A percentile compares a stretch with the other conserved stretches of the same genome.
Conservation (phyloP, 306 rosid species). For the Fagus sylvatica region DNA sequence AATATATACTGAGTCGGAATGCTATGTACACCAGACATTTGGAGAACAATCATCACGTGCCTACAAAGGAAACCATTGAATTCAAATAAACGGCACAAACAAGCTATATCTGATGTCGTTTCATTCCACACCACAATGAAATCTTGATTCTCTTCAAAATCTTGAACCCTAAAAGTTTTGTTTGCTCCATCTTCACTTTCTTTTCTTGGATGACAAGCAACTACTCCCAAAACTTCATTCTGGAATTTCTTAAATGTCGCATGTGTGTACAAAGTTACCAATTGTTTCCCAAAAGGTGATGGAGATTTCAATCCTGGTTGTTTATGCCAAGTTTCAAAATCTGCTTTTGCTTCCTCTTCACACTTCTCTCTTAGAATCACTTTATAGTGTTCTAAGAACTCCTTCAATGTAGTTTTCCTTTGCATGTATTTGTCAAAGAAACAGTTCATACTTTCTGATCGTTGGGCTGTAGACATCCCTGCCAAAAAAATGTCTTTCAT, state of each 20-base stretch:
- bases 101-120: constrained; percentile 39
- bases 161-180: constrained; percentile 40
- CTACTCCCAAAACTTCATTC: constrained; percentile 56
- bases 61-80: constrained; percentile 51
- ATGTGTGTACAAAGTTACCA: constrained; percentile 37
- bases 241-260: constrained; percentile 48
- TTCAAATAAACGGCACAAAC: constrained; percentile 50
- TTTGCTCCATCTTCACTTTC: constrained; percentile 34
- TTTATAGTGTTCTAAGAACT: constrained; percentile 38
- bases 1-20: constrained; percentile 50
- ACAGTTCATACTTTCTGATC: constrained; percentile 37
- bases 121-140: constrained; percentile 48
- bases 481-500: constrained; percentile 38
- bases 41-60: constrained; percentile 50
- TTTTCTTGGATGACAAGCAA: constrained; percentile 55
- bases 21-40: constrained; percentile 44
- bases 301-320: constrained; percentile 48
- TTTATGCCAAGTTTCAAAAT: constrained; percentile 48
- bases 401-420: constrained; percentile 43
- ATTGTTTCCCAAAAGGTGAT: constrained; percentile 53
- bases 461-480: constrained; percentile 41
- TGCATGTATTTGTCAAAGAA: constrained; percentile 47
- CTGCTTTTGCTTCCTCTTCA: constrained; percentile 50
- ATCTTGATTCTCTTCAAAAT: constrained; percentile 41
- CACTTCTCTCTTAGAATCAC: constrained; percentile 29